phyloP scores from a whole-genome alignment of 1,284 basidiomycete species.

The Ceratobasidium sp. region DNA sequence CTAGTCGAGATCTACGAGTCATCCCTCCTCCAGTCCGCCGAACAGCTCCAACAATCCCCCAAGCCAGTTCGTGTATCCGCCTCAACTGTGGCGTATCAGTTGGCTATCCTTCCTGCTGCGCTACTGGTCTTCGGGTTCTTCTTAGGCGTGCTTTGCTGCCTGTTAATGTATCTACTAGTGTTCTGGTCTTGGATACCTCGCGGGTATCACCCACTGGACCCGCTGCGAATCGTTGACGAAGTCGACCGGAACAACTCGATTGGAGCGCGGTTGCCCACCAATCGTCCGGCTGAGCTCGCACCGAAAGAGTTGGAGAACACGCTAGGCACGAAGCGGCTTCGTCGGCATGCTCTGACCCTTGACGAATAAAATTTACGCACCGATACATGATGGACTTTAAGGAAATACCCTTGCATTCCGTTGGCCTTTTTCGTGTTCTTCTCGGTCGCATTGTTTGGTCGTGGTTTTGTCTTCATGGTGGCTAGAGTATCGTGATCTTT shows the following conservation, averaged over 20 bases:
- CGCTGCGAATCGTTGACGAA: slow-evolving; percentile 2
- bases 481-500: no score
- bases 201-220: background rate
- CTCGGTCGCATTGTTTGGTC: no score
- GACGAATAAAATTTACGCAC: background rate
- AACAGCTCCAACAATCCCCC: background rate
- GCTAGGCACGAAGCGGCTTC: background rate
- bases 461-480: no score
- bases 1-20: slow-evolving; percentile 20
- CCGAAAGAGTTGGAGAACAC: background rate
- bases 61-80: background rate
- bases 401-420: no score
- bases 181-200: background rate
- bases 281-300: background rate
- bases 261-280: background rate
- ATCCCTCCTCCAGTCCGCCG: slow-evolving; percentile 8
- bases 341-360: background rate
- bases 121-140: background rate
- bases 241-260: slow-evolving; percentile 9
- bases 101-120: slow-evolving; percentile 11
- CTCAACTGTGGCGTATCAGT: background rate
- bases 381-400: no score
- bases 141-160: background rate
- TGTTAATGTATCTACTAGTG: background rate
- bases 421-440: no score